Conservation (phyloP, 805 yeast species). For the Candida suzukii region DNA sequence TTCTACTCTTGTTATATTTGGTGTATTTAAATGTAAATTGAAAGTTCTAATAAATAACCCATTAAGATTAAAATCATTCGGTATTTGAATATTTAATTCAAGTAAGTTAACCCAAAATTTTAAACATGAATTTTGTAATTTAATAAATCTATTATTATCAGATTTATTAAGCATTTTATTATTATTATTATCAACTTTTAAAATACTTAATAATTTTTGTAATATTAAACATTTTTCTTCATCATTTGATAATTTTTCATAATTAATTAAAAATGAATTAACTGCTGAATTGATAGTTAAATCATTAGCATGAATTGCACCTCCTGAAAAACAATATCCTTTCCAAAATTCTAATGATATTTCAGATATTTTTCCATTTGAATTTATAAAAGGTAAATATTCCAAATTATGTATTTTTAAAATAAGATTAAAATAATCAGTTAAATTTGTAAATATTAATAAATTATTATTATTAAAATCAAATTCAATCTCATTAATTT, state of each 20-base stretch:
- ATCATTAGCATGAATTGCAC: conserved; percentile 46
- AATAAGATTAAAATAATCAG: conserved; percentile 23
- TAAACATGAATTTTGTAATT: conserved; percentile 17
- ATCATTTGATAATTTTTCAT: conserved; percentile 12
- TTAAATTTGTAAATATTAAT: conserved; percentile 8
- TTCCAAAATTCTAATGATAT: conserved; percentile 39
- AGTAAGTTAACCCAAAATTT: conserved; percentile 29
- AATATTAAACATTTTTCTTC: conserved; percentile 11
- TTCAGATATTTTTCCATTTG: neutral
- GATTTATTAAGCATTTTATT: neutral
- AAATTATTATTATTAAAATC: neutral
- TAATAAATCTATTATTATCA: conserved; percentile 9
- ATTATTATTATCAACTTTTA: conserved; percentile 15
- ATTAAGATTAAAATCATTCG: conserved; percentile 21
- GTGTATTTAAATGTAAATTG: conserved; percentile 50
- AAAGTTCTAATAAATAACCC: conserved; percentile 40
- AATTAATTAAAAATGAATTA: conserved; percentile 25
- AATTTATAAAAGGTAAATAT: conserved; percentile 1
- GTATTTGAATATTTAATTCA: conserved; percentile 30
- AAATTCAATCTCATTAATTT: neutral
- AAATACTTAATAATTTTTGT: conserved; percentile 17
- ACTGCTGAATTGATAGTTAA: conserved; percentile 36
- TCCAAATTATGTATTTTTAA: conserved; percentile 14
- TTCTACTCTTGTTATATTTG: conserved; percentile 29
- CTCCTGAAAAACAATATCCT: conserved; percentile 48